Evolutionary conservation across 148 eudicot genomes (phyloP), one percentile per base, ranked within the genome.

Genomic region (Camellia granthamiana): DNA sequence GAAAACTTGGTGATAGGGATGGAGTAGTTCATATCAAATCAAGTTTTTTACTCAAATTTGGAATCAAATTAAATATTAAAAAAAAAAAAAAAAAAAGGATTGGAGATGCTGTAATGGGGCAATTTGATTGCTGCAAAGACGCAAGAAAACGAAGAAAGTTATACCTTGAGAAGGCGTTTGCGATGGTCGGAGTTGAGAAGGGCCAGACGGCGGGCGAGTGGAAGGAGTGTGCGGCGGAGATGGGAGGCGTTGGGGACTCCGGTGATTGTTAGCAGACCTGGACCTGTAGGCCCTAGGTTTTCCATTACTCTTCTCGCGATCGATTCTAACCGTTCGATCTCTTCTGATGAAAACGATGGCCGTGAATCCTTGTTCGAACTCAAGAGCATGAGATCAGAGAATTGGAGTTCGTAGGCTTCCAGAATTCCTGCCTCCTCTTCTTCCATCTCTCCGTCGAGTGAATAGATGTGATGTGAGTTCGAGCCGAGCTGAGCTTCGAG

Each of bases 231-330:
- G 30, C 75, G 84, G 15, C 94, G 87, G 44, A 89, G 86, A 63
- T 43, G 15, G 16, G 80, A 52, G 68, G 88, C 85, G 30, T 74
- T 47, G 3, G 97, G 94, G 52, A 90, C 91, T n/a, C 87, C 94
- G 6, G 84, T 86, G 73, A 95, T 83, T 9, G 93, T 67, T 1
- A 95, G 71, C 0, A 95, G 92, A 6, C 98, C 97, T 14, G 96
- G 93, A 15, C 98, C 98, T 42, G 64, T 67, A 59, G 94, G 98
- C 42, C 98, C 98, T n/a, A 95, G 87, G 83, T 88, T 87, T 83
- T 93, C 90, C 87, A 91, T 86, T 7, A 95, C 62, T 2, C 76
- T 72, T 54, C 52, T 63, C 1, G 84, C 63, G 51, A 93, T 80
- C 18, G 72, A 76, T 78, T 87, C 77, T 42, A 90, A 80, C 76